Evolutionary conservation across 2,329 filamentous ascomycete species (phyloP).

Genomic region (Lomentospora prolificans): DNA sequence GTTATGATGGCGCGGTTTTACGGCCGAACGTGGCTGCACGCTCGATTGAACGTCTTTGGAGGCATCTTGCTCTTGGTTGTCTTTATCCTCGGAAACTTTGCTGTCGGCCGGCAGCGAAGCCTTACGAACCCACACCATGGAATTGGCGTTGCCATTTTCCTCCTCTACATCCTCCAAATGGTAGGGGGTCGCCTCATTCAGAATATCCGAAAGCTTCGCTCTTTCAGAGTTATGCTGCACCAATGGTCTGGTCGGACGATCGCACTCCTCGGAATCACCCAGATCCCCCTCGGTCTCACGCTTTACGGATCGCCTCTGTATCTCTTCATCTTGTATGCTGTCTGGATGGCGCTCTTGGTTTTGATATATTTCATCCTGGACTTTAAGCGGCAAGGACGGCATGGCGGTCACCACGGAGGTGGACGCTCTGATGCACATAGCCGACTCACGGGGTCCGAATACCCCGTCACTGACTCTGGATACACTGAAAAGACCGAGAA

Average conservation of each 20-base stretch:
- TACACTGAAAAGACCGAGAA: conserved; percentile 20
- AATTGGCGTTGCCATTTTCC: conserved; percentile 71
- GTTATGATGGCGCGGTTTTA: conserved; percentile 68
- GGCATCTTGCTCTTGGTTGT: conserved; percentile 59
- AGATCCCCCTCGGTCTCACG: conserved; percentile 81
- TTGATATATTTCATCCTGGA: conserved; percentile 71
- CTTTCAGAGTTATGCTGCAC: conserved; percentile 57
- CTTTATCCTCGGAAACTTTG: conserved; percentile 67
- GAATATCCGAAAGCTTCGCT: conserved; percentile 37
- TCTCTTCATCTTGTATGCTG: conserved; percentile 74
- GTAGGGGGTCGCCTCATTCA: conserved; percentile 57
- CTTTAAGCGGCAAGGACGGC: conserved; percentile 48
- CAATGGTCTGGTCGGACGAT: conserved; percentile 77
- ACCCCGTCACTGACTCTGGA: neutral
- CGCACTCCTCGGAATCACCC: conserved; percentile 71
- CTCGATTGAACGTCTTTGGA: conserved; percentile 63
- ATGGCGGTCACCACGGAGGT: conserved; percentile 33
- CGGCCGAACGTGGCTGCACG: conserved; percentile 55
- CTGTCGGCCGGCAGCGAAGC: conserved; percentile 62
- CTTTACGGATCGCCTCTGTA: conserved; percentile 83
- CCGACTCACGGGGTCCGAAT: conserved; percentile 28
- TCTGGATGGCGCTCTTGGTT: conserved; percentile 67
- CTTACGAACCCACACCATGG: conserved; percentile 77
- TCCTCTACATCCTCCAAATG: conserved; percentile 60
- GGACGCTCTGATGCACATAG: conserved; percentile 43